A percentile compares a stretch with the other conserved stretches of the same genome.
Conservation (phyloP, 2,329 filamentous ascomycete genomes). For the Davidsoniella eucalypti region DNA sequence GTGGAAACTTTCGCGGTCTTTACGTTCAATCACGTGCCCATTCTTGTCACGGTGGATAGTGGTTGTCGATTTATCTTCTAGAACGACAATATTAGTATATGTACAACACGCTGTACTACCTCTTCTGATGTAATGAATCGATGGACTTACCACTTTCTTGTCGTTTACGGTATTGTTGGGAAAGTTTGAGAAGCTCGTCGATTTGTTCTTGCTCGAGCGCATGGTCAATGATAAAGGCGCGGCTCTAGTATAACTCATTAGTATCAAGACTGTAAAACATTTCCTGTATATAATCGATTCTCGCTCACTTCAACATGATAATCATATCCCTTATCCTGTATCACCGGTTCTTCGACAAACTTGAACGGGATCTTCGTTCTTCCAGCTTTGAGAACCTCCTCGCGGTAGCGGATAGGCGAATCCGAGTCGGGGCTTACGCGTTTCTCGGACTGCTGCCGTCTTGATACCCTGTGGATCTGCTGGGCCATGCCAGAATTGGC, state of each 20-base stretch:
- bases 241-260: conserved; percentile 39
- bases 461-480: neutral
- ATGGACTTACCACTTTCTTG: conserved; percentile 9
- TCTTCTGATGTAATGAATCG: neutral
- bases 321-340: conserved; percentile 73
- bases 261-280: neutral
- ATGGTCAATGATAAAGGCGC: conserved; percentile 64
- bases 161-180: conserved; percentile 57
- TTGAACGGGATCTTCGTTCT: conserved; percentile 77
- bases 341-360: conserved; percentile 62
- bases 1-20: conserved; percentile 10
- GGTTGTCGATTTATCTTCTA: neutral
- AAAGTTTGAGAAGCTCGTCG: conserved; percentile 70
- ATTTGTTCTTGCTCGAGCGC: conserved; percentile 84
- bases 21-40: conserved; percentile 9
- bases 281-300: neutral
- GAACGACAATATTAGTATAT: neutral
- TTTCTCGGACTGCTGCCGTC: too few species aligned
- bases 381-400: conserved; percentile 61
- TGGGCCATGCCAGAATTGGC: neutral
- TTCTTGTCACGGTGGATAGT: conserved; percentile 8
- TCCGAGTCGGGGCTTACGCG: neutral
- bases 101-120: neutral
- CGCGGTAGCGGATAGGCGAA: conserved; percentile 20
- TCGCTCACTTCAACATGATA: conserved; percentile 64